Conservation (phyloP, 805 yeast genomes). For the Hemisphaericaspora nanyangensis region DNA sequence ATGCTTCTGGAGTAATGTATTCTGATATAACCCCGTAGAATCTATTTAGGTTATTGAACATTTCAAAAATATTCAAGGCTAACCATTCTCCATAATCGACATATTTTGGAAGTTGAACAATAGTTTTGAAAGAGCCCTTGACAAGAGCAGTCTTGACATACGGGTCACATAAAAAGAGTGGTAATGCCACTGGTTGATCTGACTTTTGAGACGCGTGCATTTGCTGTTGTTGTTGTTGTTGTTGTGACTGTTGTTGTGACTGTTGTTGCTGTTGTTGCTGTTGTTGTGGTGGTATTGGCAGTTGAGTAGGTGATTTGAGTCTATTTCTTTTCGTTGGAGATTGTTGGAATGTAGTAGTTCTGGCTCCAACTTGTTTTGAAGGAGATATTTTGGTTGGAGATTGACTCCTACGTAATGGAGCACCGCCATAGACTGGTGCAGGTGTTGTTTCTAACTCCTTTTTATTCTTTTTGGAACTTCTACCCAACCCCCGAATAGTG, state of each 20-base stretch:
- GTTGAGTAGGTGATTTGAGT: slow-evolving; percentile 2
- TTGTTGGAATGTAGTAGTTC: slow-evolving; percentile 7
- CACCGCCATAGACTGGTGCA: slow-evolving; percentile 30
- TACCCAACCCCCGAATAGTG: slow-evolving; percentile 45
- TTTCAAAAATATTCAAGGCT: slow-evolving; percentile 87
- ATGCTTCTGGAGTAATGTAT: slow-evolving; percentile 83
- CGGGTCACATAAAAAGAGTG: slow-evolving; percentile 85
- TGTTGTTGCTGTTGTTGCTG: slow-evolving; percentile 6
- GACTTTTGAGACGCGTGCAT: slow-evolving; percentile 5
- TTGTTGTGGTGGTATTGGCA: slow-evolving; percentile 4
- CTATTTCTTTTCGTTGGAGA: slow-evolving; percentile 20
- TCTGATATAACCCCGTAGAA: slow-evolving; percentile 90
- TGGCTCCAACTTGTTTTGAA: slow-evolving; percentile 24
- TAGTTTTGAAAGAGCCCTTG: slow-evolving; percentile 93
- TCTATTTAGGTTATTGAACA: slow-evolving; percentile 78
- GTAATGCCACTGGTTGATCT: slow-evolving; percentile 22
- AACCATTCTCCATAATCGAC: slow-evolving; percentile 96
- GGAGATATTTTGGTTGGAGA: slow-evolving; percentile 41
- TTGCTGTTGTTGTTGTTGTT: slow-evolving; percentile 1
- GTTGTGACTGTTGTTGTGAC: slow-evolving; percentile 9
- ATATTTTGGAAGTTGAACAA: slow-evolving; percentile 90
- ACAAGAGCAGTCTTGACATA: slow-evolving; percentile 92
- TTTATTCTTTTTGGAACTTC: slow-evolving; percentile 43
- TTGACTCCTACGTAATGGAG: slow-evolving; percentile 34
- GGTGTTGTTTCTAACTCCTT: slow-evolving; percentile 29